Evolutionary conservation across 805 yeast species (phyloP).

Genomic region (Yamadazyma olivae): DNA sequence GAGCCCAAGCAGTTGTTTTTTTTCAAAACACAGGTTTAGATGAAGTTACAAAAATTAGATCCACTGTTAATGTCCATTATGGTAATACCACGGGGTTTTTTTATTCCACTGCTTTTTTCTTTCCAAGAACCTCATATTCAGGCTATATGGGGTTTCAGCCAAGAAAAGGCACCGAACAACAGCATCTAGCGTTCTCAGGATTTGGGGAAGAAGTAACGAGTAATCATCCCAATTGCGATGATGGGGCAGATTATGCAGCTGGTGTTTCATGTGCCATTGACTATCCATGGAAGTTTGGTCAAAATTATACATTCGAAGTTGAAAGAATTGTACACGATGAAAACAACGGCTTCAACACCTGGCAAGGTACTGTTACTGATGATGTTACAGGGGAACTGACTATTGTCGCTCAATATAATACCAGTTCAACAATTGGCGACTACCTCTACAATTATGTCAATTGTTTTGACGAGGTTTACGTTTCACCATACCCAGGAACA

Average conservation of each 20-base stretch:
- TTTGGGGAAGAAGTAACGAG: slow-evolving; percentile 9
- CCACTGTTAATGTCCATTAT: slow-evolving; percentile 6
- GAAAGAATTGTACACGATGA: slow-evolving; percentile 1
- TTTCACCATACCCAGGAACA: too few relatives aligned
- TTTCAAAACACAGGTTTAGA: too few relatives aligned
- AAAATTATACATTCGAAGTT: slow-evolving; percentile 9
- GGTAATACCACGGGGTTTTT: slow-evolving; percentile 12
- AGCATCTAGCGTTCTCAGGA: slow-evolving; percentile 12
- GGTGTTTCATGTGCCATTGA: slow-evolving; percentile 10
- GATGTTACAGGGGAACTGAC: slow-evolving; percentile 8
- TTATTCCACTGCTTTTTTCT: slow-evolving; percentile 9
- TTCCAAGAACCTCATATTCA: slow-evolving; percentile 1
- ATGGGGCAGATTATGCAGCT: slow-evolving; percentile 12
- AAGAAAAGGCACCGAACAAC: slow-evolving; percentile 5
- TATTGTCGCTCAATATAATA: slow-evolving; percentile 6
- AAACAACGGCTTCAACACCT: slow-evolving; percentile 7
- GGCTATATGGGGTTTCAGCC: slow-evolving; percentile 13
- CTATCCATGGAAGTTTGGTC: slow-evolving; percentile 10
- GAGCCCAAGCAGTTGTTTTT: too few relatives aligned
- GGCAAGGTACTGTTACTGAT: slow-evolving; percentile 11
- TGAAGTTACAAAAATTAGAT: not conserved
- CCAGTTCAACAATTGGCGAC: too few relatives aligned
- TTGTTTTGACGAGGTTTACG: too few relatives aligned
- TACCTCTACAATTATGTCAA: too few relatives aligned
- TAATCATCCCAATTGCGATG: slow-evolving; percentile 4